phyloP scores from a whole-genome alignment of 2,329 filamentous ascomycete species.

The Ophiostoma piceae region DNA sequence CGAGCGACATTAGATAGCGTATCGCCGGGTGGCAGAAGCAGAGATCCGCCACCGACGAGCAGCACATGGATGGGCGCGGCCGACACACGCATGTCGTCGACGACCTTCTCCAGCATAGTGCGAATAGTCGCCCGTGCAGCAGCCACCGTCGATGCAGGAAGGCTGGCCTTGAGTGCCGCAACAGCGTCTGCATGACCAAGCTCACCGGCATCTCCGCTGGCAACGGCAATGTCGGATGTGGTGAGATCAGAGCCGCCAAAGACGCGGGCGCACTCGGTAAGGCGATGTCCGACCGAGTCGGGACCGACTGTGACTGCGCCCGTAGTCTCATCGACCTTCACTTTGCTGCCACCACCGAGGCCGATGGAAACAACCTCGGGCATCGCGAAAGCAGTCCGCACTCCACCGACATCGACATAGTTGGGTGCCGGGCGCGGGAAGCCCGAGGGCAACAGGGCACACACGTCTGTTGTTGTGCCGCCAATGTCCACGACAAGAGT shows the following conservation, averaged over 20 bases:
- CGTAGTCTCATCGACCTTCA: not conserved
- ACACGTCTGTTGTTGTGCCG: slow-evolving; percentile 50
- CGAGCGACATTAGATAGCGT: not conserved
- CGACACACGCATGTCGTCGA: slow-evolving; percentile 5
- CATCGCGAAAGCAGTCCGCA: slow-evolving; percentile 8
- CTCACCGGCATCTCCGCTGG: not conserved
- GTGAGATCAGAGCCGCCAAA: not conserved
- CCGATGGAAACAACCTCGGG: slow-evolving; percentile 8
- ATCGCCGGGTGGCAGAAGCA: slow-evolving; percentile 2
- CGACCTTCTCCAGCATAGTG: slow-evolving; percentile 1
- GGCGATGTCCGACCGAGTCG: slow-evolving; percentile 3
- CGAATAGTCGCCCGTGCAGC: not conserved
- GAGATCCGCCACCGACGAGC: not conserved
- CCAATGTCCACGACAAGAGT: slow-evolving; percentile 49
- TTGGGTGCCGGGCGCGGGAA: slow-evolving; percentile 41
- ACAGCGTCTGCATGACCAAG: not conserved
- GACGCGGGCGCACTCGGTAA: not conserved
- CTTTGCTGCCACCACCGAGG: slow-evolving; percentile 7
- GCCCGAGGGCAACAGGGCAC: slow-evolving; percentile 44
- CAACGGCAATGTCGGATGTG: not conserved
- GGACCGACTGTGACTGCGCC: slow-evolving; percentile 1
- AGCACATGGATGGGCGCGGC: not conserved
- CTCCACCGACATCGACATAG: slow-evolving; percentile 12
- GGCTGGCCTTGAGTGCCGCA: not conserved
- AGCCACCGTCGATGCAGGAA: not conserved